Evolutionary conservation across 2,329 filamentous ascomycete species (phyloP).

Genomic region (Colletotrichum sp.): DNA sequence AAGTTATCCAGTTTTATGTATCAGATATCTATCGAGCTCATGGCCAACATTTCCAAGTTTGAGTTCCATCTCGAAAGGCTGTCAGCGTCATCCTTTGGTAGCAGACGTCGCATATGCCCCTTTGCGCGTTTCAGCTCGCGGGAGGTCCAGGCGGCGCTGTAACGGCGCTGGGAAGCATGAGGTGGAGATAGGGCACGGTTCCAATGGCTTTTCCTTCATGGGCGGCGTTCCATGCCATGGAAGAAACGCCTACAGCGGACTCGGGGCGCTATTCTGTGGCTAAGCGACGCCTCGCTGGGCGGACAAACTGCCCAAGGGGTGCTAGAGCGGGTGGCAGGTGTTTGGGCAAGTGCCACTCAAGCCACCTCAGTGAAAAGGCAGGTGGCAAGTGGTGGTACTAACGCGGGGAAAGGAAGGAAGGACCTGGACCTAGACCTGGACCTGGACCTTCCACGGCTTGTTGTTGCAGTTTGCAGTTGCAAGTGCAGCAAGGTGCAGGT

Average conservation of each 20-base stretch:
- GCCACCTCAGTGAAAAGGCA: background rate
- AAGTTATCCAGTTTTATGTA: background rate
- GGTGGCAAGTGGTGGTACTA: background rate
- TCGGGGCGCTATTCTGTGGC: background rate
- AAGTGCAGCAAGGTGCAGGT: background rate
- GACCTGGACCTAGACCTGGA: background rate
- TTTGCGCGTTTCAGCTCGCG: constrained; percentile 17
- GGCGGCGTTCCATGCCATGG: background rate
- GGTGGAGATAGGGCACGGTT: background rate
- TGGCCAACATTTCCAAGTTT: background rate
- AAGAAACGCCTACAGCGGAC: background rate
- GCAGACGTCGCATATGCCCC: constrained; percentile 1
- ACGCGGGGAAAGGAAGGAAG: background rate
- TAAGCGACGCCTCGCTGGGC: background rate
- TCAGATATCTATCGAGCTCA: background rate
- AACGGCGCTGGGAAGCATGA: constrained; percentile 3
- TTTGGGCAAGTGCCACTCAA: background rate
- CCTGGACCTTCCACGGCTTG: background rate
- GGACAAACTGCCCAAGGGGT: background rate
- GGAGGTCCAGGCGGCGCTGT: constrained; percentile 10
- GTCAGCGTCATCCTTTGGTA: background rate
- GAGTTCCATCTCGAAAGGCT: background rate
- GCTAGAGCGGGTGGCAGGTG: background rate
- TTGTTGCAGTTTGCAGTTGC: background rate
- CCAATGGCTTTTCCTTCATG: background rate